Base-by-base conservation (phyloP, 371 early-diverging fungal genomes). In the Mycotypha africana region DNA sequence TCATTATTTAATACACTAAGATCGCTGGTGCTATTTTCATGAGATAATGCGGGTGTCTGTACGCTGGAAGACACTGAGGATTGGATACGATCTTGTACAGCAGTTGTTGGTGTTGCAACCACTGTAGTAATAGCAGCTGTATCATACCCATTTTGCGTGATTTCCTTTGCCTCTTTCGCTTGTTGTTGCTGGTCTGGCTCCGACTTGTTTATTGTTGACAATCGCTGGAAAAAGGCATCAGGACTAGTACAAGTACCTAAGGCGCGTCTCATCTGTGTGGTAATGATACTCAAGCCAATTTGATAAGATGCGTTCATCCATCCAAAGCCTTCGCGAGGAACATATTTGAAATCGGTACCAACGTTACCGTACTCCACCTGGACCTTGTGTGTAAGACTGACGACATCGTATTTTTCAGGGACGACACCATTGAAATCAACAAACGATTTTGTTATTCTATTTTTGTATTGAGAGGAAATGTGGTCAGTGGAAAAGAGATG, bases 271-370 rank as follows among this genome's bases (percentile, higher is more conserved):
- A 88, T 76, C 41, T 79, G 78, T 8, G 70, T 63, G 11, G 79
- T 86, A 48, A 95, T 58, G 40, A 87, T 84, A 7, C 62, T 76
- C 40, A 92, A 59, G 2, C 95, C 95, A 20, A 93, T 79, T 69
- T 91, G 86, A 62, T 84, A 89, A 14, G 82, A 83, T 2, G 95
- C 87, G 53, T 95, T 97, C 95, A 95, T 95, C 97, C 95, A 97
- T 14, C 95, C 97, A 67, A 97, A 97, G 3, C 97, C 97, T 73
- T 95, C 95, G 7, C 89, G 74, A 0, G 92, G 88, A 15, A 95
- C 86, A 58, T 79, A 87, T 66, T 92, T 87, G 76, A 95, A 95
- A 57, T 95, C 95, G 0, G 82, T 73, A 4, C 97, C 97, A 0
- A 95, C 92, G 38, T 90, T 89, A 30, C 95, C 95, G 52, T 95